Evolutionary conservation across 2,329 filamentous ascomycete species (phyloP).

Genomic region (Aspergillus latus): DNA sequence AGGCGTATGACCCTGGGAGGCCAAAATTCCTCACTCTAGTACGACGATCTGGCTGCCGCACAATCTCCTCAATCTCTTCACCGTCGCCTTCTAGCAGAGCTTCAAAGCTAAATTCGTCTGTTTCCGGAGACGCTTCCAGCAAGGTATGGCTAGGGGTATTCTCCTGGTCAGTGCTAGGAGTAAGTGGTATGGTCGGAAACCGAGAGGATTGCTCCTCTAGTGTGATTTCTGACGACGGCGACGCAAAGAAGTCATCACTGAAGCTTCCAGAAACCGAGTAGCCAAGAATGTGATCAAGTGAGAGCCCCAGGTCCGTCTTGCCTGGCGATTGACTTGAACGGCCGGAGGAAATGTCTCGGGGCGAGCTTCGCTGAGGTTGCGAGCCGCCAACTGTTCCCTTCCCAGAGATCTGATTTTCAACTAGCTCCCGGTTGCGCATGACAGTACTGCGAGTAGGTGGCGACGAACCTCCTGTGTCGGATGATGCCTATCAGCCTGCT

Average conservation of each 20-base stretch:
- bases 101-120: conserved; percentile 31
- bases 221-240: conserved; percentile 15
- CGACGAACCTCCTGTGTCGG: conserved; percentile 11
- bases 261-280: conserved; percentile 13
- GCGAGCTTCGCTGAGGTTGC: conserved; percentile 4
- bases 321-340: conserved; percentile 3
- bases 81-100: conserved; percentile 37
- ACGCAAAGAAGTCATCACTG: conserved; percentile 13
- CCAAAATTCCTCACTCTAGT: conserved; percentile 39
- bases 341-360: conserved; percentile 4
- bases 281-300: conserved; percentile 16
- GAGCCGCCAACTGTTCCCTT: neutral
- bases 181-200: conserved; percentile 18
- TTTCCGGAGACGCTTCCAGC: conserved; percentile 11
- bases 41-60: conserved; percentile 40
- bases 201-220: conserved; percentile 19
- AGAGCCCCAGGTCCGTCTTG: conserved; percentile 11
- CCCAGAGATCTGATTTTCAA: conserved; percentile 3
- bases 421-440: neutral
- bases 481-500: conserved; percentile 5
- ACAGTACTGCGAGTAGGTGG: conserved; percentile 12
- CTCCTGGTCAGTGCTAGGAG: conserved; percentile 10
- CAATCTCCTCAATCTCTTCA: conserved; percentile 58
- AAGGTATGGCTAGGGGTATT: conserved; percentile 10
- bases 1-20: conserved; percentile 37